These are phyloP conservation scores for Eucalyptus curtisii DNA, from an alignment of 345 rosid species.

Conservation along the genomic window DNA sequence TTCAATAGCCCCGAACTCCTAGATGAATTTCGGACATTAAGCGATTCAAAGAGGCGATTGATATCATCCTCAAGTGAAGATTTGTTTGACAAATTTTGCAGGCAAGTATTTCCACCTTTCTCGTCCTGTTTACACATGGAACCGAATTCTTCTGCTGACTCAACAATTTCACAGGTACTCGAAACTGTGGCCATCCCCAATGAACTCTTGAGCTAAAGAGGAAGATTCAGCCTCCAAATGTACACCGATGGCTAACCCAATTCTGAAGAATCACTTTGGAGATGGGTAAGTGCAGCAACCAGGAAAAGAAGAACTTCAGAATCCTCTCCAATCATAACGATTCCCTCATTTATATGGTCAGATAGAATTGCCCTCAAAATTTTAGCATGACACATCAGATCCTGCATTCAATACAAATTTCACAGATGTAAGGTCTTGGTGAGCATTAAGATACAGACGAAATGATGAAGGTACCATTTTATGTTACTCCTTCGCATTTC, in stretches of 20 bases:
- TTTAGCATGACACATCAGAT: slow-evolving; percentile 11
- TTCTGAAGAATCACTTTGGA: neutral
- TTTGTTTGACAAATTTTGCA: slow-evolving; percentile 18
- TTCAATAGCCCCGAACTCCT: slow-evolving; percentile 11
- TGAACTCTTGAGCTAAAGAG: neutral
- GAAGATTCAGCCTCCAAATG: neutral
- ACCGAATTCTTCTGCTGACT: slow-evolving; percentile 24
- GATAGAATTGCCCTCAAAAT: neutral
- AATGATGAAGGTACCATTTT: neutral
- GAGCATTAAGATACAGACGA: neutral
- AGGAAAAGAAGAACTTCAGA: neutral
- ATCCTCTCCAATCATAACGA: slow-evolving; percentile 14
- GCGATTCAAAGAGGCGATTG: slow-evolving; percentile 54
- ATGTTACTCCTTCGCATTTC: neutral
- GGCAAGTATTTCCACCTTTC: slow-evolving; percentile 6
- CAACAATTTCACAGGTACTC: slow-evolving; percentile 44
- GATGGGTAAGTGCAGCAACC: neutral
- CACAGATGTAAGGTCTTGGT: neutral
- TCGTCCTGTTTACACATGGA: neutral
- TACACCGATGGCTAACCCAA: slow-evolving; percentile 17
- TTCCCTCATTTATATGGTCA: slow-evolving; percentile 2
- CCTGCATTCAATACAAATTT: slow-evolving; percentile 5
- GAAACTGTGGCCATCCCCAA: slow-evolving; percentile 20
- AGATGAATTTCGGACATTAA: slow-evolving; percentile 30
- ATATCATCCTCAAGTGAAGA: slow-evolving; percentile 66